A percentile compares a stretch with the other conserved stretches of the same genome.
phyloP scores from a whole-genome alignment of 768 basidiomycete species.

The Crepidotus variabilis region DNA sequence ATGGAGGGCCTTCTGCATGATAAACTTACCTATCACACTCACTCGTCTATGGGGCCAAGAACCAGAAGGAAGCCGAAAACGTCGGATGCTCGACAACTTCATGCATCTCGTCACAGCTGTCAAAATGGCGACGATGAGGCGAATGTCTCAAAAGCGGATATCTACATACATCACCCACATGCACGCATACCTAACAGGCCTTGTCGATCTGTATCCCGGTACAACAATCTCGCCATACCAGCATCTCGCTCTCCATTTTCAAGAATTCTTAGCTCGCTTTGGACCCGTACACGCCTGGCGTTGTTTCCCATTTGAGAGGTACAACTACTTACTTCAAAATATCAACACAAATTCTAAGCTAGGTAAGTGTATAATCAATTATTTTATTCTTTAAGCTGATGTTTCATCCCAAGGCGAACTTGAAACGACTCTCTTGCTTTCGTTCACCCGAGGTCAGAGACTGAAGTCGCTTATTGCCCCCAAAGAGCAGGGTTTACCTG shows the following conservation, averaged over 20 bases:
- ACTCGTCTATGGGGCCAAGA: constrained; percentile 27
- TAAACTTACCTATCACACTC: constrained; percentile 28
- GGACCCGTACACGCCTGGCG: constrained; percentile 33
- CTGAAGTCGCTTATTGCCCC: constrained; percentile 11
- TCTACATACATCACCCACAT: constrained; percentile 20
- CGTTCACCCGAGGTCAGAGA: constrained; percentile 20
- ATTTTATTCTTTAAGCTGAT: background rate
- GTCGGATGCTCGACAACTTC: constrained; percentile 19
- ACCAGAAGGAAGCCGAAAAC: constrained; percentile 8
- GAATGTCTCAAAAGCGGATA: constrained; percentile 14
- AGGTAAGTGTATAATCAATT: constrained; percentile 20
- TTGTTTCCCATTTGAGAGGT: constrained; percentile 27
- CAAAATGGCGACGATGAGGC: constrained; percentile 21
- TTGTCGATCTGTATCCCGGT: constrained; percentile 24
- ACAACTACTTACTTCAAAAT: constrained; percentile 21
- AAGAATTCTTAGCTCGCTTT: constrained; percentile 19
- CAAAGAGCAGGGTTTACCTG: background rate
- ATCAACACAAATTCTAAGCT: constrained; percentile 24
- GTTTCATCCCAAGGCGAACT: constrained; percentile 18
- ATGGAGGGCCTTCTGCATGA: constrained; percentile 27
- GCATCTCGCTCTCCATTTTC: constrained; percentile 34
- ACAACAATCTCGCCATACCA: constrained; percentile 27
- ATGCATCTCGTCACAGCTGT: constrained; percentile 29
- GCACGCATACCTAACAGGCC: constrained; percentile 20
- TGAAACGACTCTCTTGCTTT: constrained; percentile 23